Evolutionary conservation across 1,284 basidiomycete species (phyloP).

Genomic region (Pyrrhoderma noxium): DNA sequence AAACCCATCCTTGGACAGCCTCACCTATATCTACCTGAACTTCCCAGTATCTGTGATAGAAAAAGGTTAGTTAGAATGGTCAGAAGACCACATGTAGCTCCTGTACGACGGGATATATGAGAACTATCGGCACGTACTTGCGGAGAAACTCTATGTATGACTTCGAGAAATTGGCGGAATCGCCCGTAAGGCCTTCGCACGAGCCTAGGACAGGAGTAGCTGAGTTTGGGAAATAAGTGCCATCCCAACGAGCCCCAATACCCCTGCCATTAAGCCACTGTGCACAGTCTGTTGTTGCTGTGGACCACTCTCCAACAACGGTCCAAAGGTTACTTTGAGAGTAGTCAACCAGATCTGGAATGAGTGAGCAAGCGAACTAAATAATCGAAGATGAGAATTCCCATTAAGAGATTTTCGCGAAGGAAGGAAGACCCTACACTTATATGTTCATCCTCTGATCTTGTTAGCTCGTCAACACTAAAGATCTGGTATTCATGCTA

Average conservation of each 20-base stretch:
- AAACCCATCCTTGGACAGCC: slow-evolving; percentile 69
- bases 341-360: slow-evolving; percentile 32
- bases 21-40: slow-evolving; percentile 65
- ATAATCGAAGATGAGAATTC: neutral
- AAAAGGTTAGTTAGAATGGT: neutral
- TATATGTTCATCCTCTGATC: slow-evolving; percentile 51
- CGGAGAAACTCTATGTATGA: slow-evolving; percentile 52
- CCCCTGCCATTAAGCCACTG: slow-evolving; percentile 66
- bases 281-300: slow-evolving; percentile 76
- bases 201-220: slow-evolving; percentile 42
- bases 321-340: slow-evolving; percentile 51
- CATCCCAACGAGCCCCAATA: slow-evolving; percentile 69
- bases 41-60: slow-evolving; percentile 59
- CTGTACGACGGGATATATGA: neutral
- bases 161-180: slow-evolving; percentile 47
- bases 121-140: slow-evolving; percentile 35
- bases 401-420: neutral
- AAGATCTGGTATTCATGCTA: slow-evolving; percentile 80
- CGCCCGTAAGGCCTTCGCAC: slow-evolving; percentile 56
- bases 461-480: slow-evolving; percentile 47
- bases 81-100: neutral
- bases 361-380: slow-evolving; percentile 40
- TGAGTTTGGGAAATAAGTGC: slow-evolving; percentile 32
- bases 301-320: slow-evolving; percentile 72
- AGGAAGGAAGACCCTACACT: slow-evolving; percentile 28